Evolutionary conservation across 768 basidiomycete genomes (phyloP).

Genomic region (Vararia minispora): DNA sequence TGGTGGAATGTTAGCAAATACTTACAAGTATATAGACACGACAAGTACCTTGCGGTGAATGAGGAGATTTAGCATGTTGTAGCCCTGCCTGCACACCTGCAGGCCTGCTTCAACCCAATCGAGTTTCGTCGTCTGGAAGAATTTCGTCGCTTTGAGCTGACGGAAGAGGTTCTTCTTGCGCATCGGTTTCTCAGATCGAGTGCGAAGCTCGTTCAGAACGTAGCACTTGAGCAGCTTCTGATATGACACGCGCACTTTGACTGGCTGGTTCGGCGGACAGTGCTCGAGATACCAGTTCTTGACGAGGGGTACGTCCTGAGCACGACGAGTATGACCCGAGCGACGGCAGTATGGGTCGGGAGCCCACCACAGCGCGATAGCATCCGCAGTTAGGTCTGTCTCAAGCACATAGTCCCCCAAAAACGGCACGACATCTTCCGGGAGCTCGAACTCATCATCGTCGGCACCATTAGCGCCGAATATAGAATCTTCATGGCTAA

Average conservation of each 20-base stretch:
- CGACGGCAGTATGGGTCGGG: conserved; percentile 92
- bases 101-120: conserved; percentile 99
- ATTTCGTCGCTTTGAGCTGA: conserved; percentile 96
- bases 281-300: conserved; percentile 99
- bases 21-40: background rate
- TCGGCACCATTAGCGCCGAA: conserved; percentile 84
- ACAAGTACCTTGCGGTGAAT: conserved; percentile 86
- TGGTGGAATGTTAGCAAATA: conserved; percentile 18
- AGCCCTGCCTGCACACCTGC: conserved; percentile 97
- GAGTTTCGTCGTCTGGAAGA: conserved; percentile 95
- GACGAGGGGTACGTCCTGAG: conserved; percentile 91
- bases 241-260: conserved; percentile 98
- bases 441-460: conserved; percentile 81
- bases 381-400: conserved; percentile 89
- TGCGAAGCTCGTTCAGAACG: conserved; percentile 89
- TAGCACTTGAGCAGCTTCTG: conserved; percentile 95
- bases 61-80: conserved; percentile 97
- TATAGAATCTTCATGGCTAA: conserved; percentile 85
- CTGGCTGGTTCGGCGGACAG: conserved; percentile 90
- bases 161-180: conserved; percentile 96
- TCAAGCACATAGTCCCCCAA: conserved; percentile 68
- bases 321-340: conserved; percentile 85
- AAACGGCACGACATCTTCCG: conserved; percentile 71
- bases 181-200: conserved; percentile 89
- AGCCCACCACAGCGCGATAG: conserved; percentile 97